Evolutionary conservation across 2,329 filamentous ascomycete species (phyloP), one percentile per base, ranked within the genome.

Genomic region (Epichloe glyceriae): DNA sequence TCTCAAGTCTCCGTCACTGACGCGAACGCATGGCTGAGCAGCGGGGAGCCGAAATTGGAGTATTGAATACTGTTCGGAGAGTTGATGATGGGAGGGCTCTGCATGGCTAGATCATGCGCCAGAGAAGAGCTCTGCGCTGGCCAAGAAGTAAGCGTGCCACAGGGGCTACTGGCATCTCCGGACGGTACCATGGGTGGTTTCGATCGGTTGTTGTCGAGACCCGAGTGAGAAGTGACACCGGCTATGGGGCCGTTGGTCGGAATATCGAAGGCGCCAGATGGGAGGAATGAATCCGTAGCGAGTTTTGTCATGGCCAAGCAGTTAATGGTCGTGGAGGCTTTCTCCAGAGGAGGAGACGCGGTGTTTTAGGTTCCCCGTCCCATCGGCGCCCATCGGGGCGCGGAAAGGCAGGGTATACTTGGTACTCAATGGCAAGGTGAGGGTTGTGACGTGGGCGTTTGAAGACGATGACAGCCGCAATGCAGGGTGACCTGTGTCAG

Each of bases 271-370:
- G 62, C 64, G 54, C 67, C 66, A 45, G 64, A 65, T 11, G 70
- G 68, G 57, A 70, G 60, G 59, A 72, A 72, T 30, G 70, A 68
- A 55, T 73, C 69, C 52, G 67, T 62, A 35, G 66, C 64, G 35
- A 70, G 52, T 54, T 66, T 71, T 54, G 65, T 64, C 70, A 73
- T 73, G 40, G 19, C 35, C n/a, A 20, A 15, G 17, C 19, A 46
- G 19, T 26, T 8, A 20, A 46, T 34, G 15, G 17, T 11, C 17
- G 10, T 22, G 11, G 19, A n/a, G 10, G 22, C 33, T 48, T 34
- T 34, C 17, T 40, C 17, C 15, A 33, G 11, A 11, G 33, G 26
- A 22, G 38, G 39, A 15, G 38, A 34, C 14, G 43, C n/a, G 33
- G 34, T 20, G 5, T 41, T 26, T 42, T 52, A 40, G 11, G 17